Evolutionary conservation across 2,329 filamentous ascomycete species (phyloP).

Genomic region (Spiromastix sp.): DNA sequence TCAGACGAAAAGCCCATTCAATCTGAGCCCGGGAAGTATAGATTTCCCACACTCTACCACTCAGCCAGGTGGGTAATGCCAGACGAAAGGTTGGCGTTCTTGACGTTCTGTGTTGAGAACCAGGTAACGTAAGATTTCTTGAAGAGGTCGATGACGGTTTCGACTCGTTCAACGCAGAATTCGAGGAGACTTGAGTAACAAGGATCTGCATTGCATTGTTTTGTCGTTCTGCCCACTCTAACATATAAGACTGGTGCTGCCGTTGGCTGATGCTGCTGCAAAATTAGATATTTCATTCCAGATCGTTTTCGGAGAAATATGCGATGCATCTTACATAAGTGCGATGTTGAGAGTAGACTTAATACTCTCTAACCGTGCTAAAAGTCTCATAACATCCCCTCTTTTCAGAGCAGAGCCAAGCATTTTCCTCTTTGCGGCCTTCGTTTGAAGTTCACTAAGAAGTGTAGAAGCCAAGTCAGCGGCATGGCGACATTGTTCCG

Average conservation of each 20-base stretch:
- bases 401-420: constrained; percentile 2
- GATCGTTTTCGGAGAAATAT: too few relatives aligned
- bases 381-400: constrained; percentile 1
- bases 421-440: background rate
- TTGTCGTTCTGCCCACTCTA: background rate
- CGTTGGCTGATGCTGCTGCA: background rate
- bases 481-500: background rate
- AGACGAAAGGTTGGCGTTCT: background rate
- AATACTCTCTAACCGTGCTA: background rate
- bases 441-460: background rate
- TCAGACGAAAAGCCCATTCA: background rate
- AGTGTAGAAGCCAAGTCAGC: background rate
- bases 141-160: background rate
- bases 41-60: background rate
- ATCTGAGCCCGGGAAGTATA: background rate
- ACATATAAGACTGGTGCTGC: background rate
- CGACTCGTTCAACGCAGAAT: background rate
- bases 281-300: too few relatives aligned
- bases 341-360: constrained; percentile 1
- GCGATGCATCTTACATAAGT: background rate
- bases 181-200: background rate
- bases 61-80: background rate
- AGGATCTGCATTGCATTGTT: background rate
- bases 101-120: background rate
- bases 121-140: background rate